phyloP scores from a whole-genome alignment of 2,329 filamentous ascomycete species.

The Venturia nashicola region DNA sequence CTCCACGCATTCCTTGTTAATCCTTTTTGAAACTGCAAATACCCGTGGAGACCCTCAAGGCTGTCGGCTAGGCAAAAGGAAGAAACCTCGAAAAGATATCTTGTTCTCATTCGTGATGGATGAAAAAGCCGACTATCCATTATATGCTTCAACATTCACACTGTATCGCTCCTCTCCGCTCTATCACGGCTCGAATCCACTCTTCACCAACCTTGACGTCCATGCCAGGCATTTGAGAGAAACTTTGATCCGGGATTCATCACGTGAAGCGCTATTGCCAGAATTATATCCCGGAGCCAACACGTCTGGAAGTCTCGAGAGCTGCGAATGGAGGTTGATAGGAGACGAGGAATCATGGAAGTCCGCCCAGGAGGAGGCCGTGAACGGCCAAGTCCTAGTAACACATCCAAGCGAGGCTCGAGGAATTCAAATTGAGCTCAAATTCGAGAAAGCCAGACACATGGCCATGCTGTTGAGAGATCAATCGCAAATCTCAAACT shows the following conservation, averaged over 20 bases:
- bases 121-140: constrained; percentile 20
- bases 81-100: background rate
- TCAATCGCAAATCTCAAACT: constrained; percentile 17
- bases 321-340: constrained; percentile 33
- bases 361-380: constrained; percentile 17
- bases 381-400: constrained; percentile 14
- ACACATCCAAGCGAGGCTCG: constrained; percentile 14
- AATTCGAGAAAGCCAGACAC: constrained; percentile 37
- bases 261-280: constrained; percentile 31
- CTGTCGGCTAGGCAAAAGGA: background rate
- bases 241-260: constrained; percentile 25
- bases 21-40: background rate
- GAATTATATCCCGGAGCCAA: constrained; percentile 16
- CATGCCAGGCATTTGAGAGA: constrained; percentile 29
- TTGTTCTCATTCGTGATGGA: background rate
- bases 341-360: constrained; percentile 29
- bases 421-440: constrained; percentile 36
- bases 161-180: constrained; percentile 42
- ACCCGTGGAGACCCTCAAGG: background rate
- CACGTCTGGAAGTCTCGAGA: constrained; percentile 29
- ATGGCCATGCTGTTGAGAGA: constrained; percentile 37
- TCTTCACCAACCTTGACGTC: constrained; percentile 27
- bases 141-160: constrained; percentile 43
- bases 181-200: constrained; percentile 29
- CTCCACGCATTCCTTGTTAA: no score